Percentiles rank a stretch among this genome's conserved stretches.
Conservation (phyloP, 805 yeast genomes). For the Hanseniaspora occidentalis region DNA sequence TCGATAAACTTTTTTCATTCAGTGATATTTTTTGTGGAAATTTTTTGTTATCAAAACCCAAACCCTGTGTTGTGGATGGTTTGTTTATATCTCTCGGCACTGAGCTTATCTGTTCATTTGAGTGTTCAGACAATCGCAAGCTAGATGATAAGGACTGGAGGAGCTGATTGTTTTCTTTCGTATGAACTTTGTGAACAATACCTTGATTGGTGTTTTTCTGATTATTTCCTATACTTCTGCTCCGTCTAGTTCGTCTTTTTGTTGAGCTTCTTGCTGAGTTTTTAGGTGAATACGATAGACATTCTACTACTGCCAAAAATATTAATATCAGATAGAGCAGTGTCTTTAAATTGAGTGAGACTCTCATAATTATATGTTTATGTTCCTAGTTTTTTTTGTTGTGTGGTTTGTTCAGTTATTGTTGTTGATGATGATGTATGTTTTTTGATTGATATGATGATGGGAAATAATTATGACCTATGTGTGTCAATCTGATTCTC, state of each 20-base stretch:
- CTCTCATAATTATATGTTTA: no score
- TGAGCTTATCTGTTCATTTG: constrained; percentile 1
- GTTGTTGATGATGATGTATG: no score
- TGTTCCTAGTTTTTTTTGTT: no score
- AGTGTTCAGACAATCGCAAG: background rate
- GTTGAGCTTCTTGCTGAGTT: no score
- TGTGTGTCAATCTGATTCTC: no score
- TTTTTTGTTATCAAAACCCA: background rate
- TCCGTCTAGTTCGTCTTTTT: background rate
- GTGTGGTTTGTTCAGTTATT: no score
- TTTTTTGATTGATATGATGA: no score
- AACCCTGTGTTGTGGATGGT: background rate
- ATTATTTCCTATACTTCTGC: background rate
- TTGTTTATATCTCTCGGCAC: constrained; percentile 2
- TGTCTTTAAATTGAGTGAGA: no score
- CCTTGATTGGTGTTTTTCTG: background rate
- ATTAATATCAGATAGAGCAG: no score
- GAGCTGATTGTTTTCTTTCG: background rate
- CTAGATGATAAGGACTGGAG: background rate
- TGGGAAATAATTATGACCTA: no score
- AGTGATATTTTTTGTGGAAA: background rate
- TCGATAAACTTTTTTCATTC: background rate
- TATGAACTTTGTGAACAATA: background rate
- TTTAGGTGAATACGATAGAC: background rate
- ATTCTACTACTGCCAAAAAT: background rate